phyloP scores from a whole-genome alignment of 768 basidiomycete species.

The Suillus tomentosus region DNA sequence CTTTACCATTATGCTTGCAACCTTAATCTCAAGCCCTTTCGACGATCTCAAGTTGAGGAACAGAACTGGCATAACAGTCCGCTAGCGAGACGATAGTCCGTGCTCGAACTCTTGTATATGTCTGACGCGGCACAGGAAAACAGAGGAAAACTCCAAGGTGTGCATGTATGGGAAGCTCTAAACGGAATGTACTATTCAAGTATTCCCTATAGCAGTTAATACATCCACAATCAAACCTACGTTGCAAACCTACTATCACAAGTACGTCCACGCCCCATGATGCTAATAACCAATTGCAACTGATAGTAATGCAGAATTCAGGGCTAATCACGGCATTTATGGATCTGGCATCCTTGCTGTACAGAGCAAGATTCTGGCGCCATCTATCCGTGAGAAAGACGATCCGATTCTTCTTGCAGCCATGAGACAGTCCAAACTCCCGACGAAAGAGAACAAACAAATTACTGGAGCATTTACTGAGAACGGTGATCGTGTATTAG shows the following conservation, averaged over 20 bases:
- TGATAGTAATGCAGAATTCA: background rate
- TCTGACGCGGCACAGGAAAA: background rate
- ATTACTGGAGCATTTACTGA: background rate
- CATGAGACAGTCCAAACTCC: background rate
- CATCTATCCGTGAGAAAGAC: background rate
- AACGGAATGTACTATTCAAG: background rate
- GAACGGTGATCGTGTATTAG: background rate
- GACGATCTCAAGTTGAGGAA: background rate
- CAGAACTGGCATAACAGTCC: background rate
- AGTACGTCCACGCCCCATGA: background rate
- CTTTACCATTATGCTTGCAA: background rate
- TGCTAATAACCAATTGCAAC: background rate
- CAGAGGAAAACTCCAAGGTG: background rate
- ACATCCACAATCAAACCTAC: too few relatives aligned
- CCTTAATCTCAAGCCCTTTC: background rate
- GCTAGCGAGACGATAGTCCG: background rate
- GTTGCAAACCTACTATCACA: too few relatives aligned
- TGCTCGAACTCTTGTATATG: slow-evolving; percentile 1
- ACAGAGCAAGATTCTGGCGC: background rate
- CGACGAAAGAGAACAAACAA: background rate
- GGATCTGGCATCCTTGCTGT: background rate
- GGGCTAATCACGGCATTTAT: background rate
- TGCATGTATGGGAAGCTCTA: background rate
- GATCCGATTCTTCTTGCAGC: background rate
- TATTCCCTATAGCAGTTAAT: background rate